phyloP scores from a whole-genome alignment of 306 rosid species.

The Pterocarpus macrocarpus region DNA sequence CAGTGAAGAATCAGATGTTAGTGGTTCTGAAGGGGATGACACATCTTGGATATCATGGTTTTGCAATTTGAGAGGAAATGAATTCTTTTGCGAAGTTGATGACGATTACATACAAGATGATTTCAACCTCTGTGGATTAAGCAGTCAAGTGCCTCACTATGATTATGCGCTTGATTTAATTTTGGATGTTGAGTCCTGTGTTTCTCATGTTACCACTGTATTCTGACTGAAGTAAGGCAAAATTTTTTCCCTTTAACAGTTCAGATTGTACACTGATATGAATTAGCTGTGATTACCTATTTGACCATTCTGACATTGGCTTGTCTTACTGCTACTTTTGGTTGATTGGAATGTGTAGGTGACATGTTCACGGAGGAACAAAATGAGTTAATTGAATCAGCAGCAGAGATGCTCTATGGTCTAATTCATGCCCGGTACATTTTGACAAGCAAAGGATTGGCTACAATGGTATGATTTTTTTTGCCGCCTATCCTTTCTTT shows the following conservation, averaged over 20 bases:
- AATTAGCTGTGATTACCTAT: constrained; percentile 10
- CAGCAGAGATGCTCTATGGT: constrained; percentile 95
- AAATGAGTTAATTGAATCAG: constrained; percentile 83
- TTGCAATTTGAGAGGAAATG: constrained; percentile 89
- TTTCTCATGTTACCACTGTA: constrained; percentile 11
- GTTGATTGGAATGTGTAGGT: constrained; percentile 59
- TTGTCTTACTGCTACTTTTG: constrained; percentile 28
- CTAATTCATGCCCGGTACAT: constrained; percentile 85
- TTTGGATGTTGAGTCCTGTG: constrained; percentile 72
- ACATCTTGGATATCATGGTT: constrained; percentile 92
- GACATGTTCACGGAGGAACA: constrained; percentile 87
- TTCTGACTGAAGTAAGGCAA: constrained; percentile 25
- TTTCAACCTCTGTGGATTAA: constrained; percentile 87
- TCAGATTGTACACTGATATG: background rate
- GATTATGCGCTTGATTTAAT: constrained; percentile 90
- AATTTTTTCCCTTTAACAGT: constrained; percentile 12
- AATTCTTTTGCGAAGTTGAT: constrained; percentile 84
- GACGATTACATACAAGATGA: constrained; percentile 90
- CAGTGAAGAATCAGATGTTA: constrained; percentile 79
- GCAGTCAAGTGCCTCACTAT: constrained; percentile 86
- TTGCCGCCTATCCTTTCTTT: constrained; percentile 33
- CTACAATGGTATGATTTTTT: constrained; percentile 72
- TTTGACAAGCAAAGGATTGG: constrained; percentile 86
- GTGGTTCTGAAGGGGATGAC: constrained; percentile 88
- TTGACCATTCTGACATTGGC: constrained; percentile 37